phyloP scores from a whole-genome alignment of 305 asterid genomes.

The Fraxinus nigra region DNA sequence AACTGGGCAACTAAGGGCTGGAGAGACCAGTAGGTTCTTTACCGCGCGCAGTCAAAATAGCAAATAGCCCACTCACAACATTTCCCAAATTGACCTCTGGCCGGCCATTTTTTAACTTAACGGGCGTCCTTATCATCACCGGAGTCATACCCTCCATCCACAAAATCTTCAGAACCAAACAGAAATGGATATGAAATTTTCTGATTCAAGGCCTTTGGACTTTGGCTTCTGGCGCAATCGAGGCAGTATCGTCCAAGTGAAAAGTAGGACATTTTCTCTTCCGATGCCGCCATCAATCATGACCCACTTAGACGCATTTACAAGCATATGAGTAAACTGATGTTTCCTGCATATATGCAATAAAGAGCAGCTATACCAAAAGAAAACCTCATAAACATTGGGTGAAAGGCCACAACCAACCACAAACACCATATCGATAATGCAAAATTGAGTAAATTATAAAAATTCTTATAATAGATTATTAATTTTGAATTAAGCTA shows the following conservation, averaged over 20 bases:
- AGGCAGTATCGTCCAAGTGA: constrained; percentile 51
- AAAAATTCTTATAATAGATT: background rate
- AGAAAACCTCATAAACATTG: background rate
- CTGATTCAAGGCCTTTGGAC: constrained; percentile 25
- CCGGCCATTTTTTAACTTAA: constrained; percentile 29
- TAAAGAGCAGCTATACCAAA: background rate
- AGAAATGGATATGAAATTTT: constrained; percentile 50
- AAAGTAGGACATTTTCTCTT: constrained; percentile 55
- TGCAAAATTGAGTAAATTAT: background rate
- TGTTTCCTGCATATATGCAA: background rate
- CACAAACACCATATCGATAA: background rate
- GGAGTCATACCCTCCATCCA: constrained; percentile 59
- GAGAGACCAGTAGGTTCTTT: constrained; percentile 25
- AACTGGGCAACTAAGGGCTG: constrained; percentile 43
- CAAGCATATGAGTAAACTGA: background rate
- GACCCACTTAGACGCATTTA: constrained; percentile 9
- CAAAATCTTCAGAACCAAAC: constrained; percentile 42
- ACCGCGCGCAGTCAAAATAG: constrained; percentile 69
- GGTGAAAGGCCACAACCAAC: too few relatives aligned
- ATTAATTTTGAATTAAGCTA: constrained; percentile 8
- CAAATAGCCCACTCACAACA: constrained; percentile 64
- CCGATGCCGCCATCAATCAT: constrained; percentile 48
- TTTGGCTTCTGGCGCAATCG: constrained; percentile 46
- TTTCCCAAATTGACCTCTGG: constrained; percentile 79
- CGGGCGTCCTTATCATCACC: constrained; percentile 43